Base-by-base conservation (phyloP, 495 filamentous ascomycete genomes). In the Wilcoxina mikolae region DNA sequence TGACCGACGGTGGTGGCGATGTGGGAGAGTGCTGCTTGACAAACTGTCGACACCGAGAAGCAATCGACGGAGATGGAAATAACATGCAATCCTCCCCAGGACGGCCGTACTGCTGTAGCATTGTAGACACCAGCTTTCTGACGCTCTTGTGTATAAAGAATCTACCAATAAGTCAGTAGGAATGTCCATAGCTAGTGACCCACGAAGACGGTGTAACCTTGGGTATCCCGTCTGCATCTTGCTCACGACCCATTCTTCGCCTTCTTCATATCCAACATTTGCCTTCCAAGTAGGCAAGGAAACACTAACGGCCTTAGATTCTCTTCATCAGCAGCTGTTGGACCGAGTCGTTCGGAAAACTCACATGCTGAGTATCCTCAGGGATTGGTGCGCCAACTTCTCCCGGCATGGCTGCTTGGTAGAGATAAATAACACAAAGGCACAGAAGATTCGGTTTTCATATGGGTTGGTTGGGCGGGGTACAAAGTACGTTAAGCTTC, bases 171-270 rank as follows among this genome's bases (percentile, higher is more conserved):
- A 53, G 41, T 18, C 48, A 61, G 35, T n/a, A 17, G 26, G 38
- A 24, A 49, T 35, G 15, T 35, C 31, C 7, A 35, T 35, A 5
- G 17, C 7, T n/a, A n/a, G n/a, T n/a, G n/a, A 39, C 15, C 4
- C 20, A 5, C 4, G 35, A 12, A 15, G 12, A 5, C 4, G 20
- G 20, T 50, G 66, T n/a, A 60, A 85, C 78, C 82, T 77, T 55
- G 91, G 91, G 70, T 98, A 98, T 38, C 91, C 91, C 22, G 83
- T 93, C 57, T 79, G 74, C 85, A 98, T 85, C 61, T 82, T 83
- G 55, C 74, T 76, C 33, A 93, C 53, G 10, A 98, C 83, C 84
- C 87, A 89, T 51, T 80, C 73, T 65, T 91, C 76, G 26, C 88
- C 90, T 68, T 96, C 87, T 68, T 96, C 91, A 59, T 98, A 98